phyloP scores from a whole-genome alignment of 1,139 yeast genomes.

The Entelexis paramagnoliae region DNA sequence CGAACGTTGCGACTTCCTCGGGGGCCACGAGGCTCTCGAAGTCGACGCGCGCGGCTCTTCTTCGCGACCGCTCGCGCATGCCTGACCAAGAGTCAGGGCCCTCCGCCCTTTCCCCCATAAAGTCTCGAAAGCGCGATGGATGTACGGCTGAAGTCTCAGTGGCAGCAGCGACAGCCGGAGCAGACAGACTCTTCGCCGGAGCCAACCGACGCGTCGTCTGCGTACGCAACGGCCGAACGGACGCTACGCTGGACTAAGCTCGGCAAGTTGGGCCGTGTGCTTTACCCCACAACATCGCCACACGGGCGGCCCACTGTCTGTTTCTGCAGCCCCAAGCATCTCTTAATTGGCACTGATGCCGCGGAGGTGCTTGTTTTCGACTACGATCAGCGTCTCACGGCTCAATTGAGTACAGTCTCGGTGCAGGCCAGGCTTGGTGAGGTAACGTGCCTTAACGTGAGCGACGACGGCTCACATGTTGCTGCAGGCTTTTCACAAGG shows the following conservation, averaged over 20 bases:
- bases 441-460: constrained; percentile 27
- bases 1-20: not conserved
- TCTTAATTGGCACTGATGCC: constrained; percentile 53
- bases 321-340: constrained; percentile 36
- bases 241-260: constrained; percentile 21
- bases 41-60: constrained; percentile 3
- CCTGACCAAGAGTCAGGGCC: constrained; percentile 3
- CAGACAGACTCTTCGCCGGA: not conserved
- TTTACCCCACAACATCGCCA: constrained; percentile 32
- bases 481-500: constrained; percentile 40
- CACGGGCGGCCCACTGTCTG: constrained; percentile 46
- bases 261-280: constrained; percentile 20
- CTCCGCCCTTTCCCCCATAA: not conserved
- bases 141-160: constrained; percentile 18
- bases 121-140: constrained; percentile 24
- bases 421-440: constrained; percentile 33
- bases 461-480: constrained; percentile 16
- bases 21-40: constrained; percentile 2
- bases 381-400: constrained; percentile 46
- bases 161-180: constrained; percentile 7
- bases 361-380: constrained; percentile 55
- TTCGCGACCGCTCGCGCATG: constrained; percentile 4
- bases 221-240: not conserved
- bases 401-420: constrained; percentile 44
- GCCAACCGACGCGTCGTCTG: not conserved